Evolutionary conservation across 306 rosid genomes (phyloP).

Genomic region (Purshia tridentata): DNA sequence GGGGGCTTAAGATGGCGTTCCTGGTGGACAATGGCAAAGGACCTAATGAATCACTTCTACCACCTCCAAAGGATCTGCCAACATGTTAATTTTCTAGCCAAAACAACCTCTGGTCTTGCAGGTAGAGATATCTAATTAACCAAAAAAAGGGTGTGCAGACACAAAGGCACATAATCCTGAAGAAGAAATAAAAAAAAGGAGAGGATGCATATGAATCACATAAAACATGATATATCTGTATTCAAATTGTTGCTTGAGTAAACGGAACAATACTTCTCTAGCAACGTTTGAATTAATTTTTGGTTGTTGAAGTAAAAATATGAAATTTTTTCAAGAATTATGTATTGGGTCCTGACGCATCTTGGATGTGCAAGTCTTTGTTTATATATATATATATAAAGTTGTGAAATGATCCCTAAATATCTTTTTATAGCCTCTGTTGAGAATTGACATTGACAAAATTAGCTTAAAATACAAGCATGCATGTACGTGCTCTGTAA

Average conservation of each 20-base stretch:
- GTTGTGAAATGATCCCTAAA: background rate
- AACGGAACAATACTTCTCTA: constrained; percentile 31
- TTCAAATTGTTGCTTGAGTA: constrained; percentile 26
- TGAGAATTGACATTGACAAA: too few relatives aligned
- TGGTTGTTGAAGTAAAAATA: background rate
- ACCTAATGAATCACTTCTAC: constrained; percentile 58
- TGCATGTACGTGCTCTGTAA: too few relatives aligned
- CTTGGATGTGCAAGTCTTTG: constrained; percentile 3
- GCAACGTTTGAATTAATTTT: constrained; percentile 31
- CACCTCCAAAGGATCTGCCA: constrained; percentile 93
- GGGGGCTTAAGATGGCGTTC: constrained; percentile 98
- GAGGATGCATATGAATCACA: constrained; percentile 36
- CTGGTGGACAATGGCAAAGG: constrained; percentile 91
- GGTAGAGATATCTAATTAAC: constrained; percentile 17
- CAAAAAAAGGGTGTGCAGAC: constrained; percentile 28
- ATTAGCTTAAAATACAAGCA: too few relatives aligned
- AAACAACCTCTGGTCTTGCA: constrained; percentile 6
- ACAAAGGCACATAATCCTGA: constrained; percentile 32
- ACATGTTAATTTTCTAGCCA: constrained; percentile 44
- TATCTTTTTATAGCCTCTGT: background rate
- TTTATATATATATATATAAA: constrained; percentile 1
- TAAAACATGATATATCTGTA: background rate
- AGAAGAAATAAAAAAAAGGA: constrained; percentile 12
- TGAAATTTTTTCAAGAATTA: background rate
- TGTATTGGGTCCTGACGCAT: background rate